Percentiles rank a stretch among this genome's conserved stretches.
These are phyloP conservation scores for Chernovozyma aurita DNA, from an alignment of 1,139 yeast species.

Conservation along the genomic window DNA sequence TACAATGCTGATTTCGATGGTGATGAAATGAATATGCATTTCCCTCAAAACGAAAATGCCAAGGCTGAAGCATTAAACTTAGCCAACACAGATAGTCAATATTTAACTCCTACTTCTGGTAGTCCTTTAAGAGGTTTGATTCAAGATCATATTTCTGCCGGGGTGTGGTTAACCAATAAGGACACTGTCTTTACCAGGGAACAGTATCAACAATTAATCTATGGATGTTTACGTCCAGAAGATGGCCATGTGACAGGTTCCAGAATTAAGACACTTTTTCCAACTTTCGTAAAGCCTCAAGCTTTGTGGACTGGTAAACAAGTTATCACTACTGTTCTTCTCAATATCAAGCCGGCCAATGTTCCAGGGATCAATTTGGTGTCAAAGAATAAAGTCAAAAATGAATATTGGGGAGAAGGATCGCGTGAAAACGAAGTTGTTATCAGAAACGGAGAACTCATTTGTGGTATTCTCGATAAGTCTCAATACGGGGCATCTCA, in stretches of 20 bases:
- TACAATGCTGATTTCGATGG: constrained; percentile 99
- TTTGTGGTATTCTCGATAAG: constrained; percentile 93
- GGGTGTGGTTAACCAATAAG: constrained; percentile 94
- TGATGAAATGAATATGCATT: constrained; percentile 99
- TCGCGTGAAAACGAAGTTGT: constrained; percentile 84
- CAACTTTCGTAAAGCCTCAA: constrained; percentile 80
- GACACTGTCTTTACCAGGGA: constrained; percentile 90
- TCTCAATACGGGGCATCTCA: constrained; percentile 98
- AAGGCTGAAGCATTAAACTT: constrained; percentile 92
- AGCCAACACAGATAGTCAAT: constrained; percentile 96
- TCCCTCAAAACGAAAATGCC: constrained; percentile 98
- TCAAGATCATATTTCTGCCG: constrained; percentile 98
- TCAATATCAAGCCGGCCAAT: constrained; percentile 79
- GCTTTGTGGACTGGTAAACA: constrained; percentile 99
- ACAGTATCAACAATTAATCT: constrained; percentile 86
- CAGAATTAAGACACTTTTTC: constrained; percentile 78
- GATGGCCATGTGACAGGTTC: constrained; percentile 88
- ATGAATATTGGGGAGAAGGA: constrained; percentile 88
- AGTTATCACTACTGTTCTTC: constrained; percentile 81
- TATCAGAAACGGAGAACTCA: constrained; percentile 79
- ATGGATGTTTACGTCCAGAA: constrained; percentile 94
- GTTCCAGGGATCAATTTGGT: constrained; percentile 87
- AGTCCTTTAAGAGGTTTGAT: constrained; percentile 97
- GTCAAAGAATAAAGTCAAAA: constrained; percentile 85
- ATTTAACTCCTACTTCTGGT: constrained; percentile 97